phyloP scores from a whole-genome alignment of 805 yeast species.

The Nadsonia fulvescens region DNA sequence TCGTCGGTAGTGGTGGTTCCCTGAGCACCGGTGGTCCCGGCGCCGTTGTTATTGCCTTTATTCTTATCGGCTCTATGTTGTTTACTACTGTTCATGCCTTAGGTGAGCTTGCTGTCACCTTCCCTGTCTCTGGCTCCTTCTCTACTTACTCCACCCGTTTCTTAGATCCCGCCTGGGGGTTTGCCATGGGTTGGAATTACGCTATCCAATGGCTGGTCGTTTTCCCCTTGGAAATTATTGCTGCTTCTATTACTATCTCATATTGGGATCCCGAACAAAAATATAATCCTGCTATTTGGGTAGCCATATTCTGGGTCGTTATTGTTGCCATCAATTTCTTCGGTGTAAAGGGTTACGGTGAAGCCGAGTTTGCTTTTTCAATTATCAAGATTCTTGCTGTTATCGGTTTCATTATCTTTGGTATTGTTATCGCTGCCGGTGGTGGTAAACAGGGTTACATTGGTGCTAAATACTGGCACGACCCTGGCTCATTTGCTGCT shows the following conservation, averaged over 20 bases:
- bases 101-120: conserved; percentile 55
- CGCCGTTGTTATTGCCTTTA: conserved; percentile 36
- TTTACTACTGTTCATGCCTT: conserved; percentile 45
- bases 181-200: conserved; percentile 59
- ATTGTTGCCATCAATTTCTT: conserved; percentile 33
- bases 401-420: conserved; percentile 43
- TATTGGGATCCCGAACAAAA: conserved; percentile 53
- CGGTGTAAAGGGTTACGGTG: conserved; percentile 48
- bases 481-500: conserved; percentile 54
- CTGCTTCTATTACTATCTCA: conserved; percentile 38
- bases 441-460: conserved; percentile 35
- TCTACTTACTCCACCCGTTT: conserved; percentile 43
- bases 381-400: conserved; percentile 42
- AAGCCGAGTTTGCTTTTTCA: conserved; percentile 49
- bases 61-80: conserved; percentile 43
- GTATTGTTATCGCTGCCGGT: conserved; percentile 31
- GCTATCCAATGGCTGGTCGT: conserved; percentile 46
- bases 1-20: conserved; percentile 49
- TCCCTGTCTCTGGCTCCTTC: conserved; percentile 46
- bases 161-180: conserved; percentile 51
- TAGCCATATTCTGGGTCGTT: conserved; percentile 33
- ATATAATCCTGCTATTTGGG: conserved; percentile 41
- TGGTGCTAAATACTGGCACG: conserved; percentile 40
- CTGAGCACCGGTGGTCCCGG: conserved; percentile 43
- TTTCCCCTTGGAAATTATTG: conserved; percentile 48